Percentiles rank a stretch among this genome's conserved stretches.
phyloP scores from a whole-genome alignment of 345 rosid genomes.

The Gossypium bickii region DNA sequence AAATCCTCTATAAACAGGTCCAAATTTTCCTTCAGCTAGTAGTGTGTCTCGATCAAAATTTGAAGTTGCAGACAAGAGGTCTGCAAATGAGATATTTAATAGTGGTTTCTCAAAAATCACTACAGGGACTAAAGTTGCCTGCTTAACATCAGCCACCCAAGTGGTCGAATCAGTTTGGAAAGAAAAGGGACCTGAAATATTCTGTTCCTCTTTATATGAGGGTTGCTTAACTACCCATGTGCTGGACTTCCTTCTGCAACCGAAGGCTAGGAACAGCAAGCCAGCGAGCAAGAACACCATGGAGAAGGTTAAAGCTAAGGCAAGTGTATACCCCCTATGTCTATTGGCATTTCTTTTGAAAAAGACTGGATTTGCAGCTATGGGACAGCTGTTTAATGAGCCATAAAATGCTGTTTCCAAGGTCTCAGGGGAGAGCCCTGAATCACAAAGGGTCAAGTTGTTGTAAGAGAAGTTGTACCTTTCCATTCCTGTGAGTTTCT shows the following conservation, averaged over 20 bases:
- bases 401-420: slow-evolving; percentile 55
- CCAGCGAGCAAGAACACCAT: slow-evolving; percentile 59
- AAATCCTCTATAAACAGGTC: slow-evolving; percentile 89
- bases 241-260: slow-evolving; percentile 52
- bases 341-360: slow-evolving; percentile 42
- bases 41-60: slow-evolving; percentile 82
- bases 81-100: slow-evolving; percentile 73
- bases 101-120: slow-evolving; percentile 91
- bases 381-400: slow-evolving; percentile 66
- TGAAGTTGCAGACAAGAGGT: slow-evolving; percentile 85
- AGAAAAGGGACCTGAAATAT: slow-evolving; percentile 76
- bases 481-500: slow-evolving; percentile 55
- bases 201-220: slow-evolving; percentile 66
- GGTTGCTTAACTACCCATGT: slow-evolving; percentile 56
- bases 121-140: slow-evolving; percentile 63
- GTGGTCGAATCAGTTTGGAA: slow-evolving; percentile 38
- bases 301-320: slow-evolving; percentile 62
- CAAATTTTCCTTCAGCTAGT: slow-evolving; percentile 86
- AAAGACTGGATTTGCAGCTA: slow-evolving; percentile 69
- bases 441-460: slow-evolving; percentile 71
- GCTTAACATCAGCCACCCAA: slow-evolving; percentile 95
- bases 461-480: slow-evolving; percentile 86
- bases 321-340: slow-evolving; percentile 54
- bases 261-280: slow-evolving; percentile 64
- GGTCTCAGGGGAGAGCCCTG: slow-evolving; percentile 40